These are phyloP conservation scores for Nemania serpens DNA, from an alignment of 2,329 filamentous ascomycete genomes.

Conservation along the genomic window DNA sequence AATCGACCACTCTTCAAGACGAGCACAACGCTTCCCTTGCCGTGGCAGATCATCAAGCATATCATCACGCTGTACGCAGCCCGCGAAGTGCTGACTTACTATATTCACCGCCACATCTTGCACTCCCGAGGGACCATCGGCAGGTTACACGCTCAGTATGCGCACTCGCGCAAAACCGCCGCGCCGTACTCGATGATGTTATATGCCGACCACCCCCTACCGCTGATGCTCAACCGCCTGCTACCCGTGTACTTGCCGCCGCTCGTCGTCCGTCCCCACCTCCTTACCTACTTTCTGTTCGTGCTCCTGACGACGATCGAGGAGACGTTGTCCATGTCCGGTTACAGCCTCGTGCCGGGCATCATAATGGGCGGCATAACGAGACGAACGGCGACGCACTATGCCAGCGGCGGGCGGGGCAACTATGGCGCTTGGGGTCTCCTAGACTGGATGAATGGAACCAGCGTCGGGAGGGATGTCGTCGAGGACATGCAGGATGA, in stretches of 20 bases:
- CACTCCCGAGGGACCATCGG: slow-evolving; percentile 55
- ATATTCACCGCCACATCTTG: slow-evolving; percentile 72
- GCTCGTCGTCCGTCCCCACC: slow-evolving; percentile 67
- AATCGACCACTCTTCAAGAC: slow-evolving; percentile 52
- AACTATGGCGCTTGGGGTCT: slow-evolving; percentile 68
- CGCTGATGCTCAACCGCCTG: slow-evolving; percentile 66
- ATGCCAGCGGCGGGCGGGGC: slow-evolving; percentile 58
- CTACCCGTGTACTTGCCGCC: slow-evolving; percentile 70
- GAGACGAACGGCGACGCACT: slow-evolving; percentile 55
- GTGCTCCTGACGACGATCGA: slow-evolving; percentile 66
- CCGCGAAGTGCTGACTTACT: slow-evolving; percentile 69
- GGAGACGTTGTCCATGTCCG: slow-evolving; percentile 69
- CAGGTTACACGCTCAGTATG: slow-evolving; percentile 49
- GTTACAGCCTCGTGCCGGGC: slow-evolving; percentile 64
- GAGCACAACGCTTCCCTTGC: slow-evolving; percentile 54
- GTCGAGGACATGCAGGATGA: slow-evolving; percentile 59
- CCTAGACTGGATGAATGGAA: slow-evolving; percentile 65
- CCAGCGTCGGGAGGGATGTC: slow-evolving; percentile 57
- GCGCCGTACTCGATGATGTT: slow-evolving; percentile 66
- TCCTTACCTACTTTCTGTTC: slow-evolving; percentile 73
- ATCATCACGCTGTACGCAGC: slow-evolving; percentile 48
- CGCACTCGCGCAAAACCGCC: slow-evolving; percentile 55
- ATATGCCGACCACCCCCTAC: slow-evolving; percentile 70
- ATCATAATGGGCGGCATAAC: slow-evolving; percentile 58
- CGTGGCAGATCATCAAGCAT: slow-evolving; percentile 59